Base-by-base conservation (phyloP, 768 basidiomycete genomes). In the Leccinum disarticulatum region DNA sequence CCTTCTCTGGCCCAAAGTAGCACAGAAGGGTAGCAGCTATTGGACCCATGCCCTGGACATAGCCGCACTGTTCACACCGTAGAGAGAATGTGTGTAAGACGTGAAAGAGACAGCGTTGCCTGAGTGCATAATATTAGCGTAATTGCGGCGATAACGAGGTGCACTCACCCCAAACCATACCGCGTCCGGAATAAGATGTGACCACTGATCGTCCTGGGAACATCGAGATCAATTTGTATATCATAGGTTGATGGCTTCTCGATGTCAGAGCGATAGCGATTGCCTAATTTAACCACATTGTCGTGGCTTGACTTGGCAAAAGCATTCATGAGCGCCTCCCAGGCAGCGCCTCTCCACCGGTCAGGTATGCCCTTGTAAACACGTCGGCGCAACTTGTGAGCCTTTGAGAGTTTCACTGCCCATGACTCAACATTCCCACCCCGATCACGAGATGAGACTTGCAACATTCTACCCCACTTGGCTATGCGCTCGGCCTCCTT, bases 21-120 rank as follows among this genome's bases (percentile, higher is more conserved):
- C 91, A 95, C 14, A 98, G 82, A 22, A 99, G 81, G 2, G 95
- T 98, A 1, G 95, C 91, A 0, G 96, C 93, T 58, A 99, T 91
- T 6, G 96, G 92, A 2, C 97, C 95, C 97, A 99, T 99, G 61
- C 97, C 97, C 76, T 99, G 97, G 43, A 95, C 95, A 71, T 99
- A 99, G 15, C 96, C 96, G 62, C 97, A 98, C 11, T 82, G 78
- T 17, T 79, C 73, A 74, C 96, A 98, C n/a, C 80, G 79, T 19
- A 95, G 80, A 2, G 94, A 95, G 71, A 97, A 95, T 54, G 85
- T 85, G 73, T 98, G 97, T 28, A 98, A 81, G 58, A 97, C 93
- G 70, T 93, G 94, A 75, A 98, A 98, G 11, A 99, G 79, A 4
- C 92, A 91, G 11, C 96, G 88, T 83, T 99, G 96, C 8, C 94